Evolutionary conservation across 2,329 filamentous ascomycete species (phyloP).

Genomic region (Drechslera avenae): DNA sequence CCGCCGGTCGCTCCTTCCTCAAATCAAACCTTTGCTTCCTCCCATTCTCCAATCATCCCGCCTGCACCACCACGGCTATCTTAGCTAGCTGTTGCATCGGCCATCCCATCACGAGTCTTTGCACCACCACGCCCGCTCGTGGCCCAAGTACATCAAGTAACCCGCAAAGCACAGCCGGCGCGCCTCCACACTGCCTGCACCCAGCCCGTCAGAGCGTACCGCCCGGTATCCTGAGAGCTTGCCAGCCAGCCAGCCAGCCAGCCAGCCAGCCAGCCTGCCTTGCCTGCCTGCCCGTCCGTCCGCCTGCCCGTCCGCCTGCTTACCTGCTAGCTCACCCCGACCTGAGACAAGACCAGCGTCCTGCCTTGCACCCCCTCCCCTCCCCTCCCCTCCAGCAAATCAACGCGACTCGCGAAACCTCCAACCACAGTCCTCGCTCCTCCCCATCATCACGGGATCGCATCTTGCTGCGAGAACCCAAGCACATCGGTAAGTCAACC

Average conservation of each 20-base stretch:
- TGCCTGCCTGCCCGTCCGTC: slow-evolving; percentile 16
- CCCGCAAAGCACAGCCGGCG: slow-evolving; percentile 19
- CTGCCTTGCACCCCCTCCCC: slow-evolving; percentile 15
- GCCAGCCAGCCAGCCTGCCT: neutral
- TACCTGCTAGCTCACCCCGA: neutral
- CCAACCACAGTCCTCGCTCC: slow-evolving; percentile 17
- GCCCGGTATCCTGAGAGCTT: neutral
- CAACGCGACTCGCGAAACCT: slow-evolving; percentile 24
- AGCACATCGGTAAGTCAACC: slow-evolving; percentile 42
- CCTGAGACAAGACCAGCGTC: slow-evolving; percentile 26
- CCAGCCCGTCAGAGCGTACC: slow-evolving; percentile 13
- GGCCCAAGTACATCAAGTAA: slow-evolving; percentile 20
- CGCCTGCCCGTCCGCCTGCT: too few species aligned
- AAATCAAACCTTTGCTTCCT: slow-evolving; percentile 13
- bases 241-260: too few species aligned
- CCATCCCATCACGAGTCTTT: slow-evolving; percentile 31
- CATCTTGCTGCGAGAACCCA: slow-evolving; percentile 35
- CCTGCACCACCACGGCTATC: slow-evolving; percentile 26
- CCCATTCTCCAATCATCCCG: slow-evolving; percentile 34
- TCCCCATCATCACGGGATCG: slow-evolving; percentile 48
- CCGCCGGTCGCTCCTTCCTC: slow-evolving; percentile 27
- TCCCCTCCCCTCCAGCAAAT: slow-evolving; percentile 26
- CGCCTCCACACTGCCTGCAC: slow-evolving; percentile 23
- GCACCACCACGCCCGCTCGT: slow-evolving; percentile 34
- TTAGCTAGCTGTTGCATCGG: slow-evolving; percentile 16